These are phyloP conservation scores for Eucalyptus decipiens DNA, from an alignment of 345 rosid genomes.

Conservation along the genomic window DNA sequence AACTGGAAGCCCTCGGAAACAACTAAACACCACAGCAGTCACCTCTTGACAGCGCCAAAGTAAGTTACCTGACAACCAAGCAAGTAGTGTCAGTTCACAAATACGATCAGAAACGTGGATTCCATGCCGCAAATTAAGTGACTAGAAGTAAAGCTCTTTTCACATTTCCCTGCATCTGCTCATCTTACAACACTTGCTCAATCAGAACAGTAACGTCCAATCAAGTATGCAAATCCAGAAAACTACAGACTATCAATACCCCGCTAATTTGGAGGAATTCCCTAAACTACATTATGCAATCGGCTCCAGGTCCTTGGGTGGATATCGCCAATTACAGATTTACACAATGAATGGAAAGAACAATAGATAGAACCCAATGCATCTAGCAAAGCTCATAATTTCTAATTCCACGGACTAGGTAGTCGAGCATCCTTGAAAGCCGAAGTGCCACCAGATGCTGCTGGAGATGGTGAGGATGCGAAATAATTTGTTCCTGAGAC, in stretches of 20 bases:
- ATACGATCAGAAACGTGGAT: background rate
- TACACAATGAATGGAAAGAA: background rate
- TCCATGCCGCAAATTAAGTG: background rate
- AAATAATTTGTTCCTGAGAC: conserved; percentile 73
- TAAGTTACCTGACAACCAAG: background rate
- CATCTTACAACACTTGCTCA: background rate
- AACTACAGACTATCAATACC: background rate
- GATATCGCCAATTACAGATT: background rate
- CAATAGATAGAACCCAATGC: background rate
- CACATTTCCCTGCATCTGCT: background rate
- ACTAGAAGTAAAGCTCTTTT: background rate
- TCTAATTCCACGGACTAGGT: conserved; percentile 80
- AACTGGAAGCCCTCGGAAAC: background rate
- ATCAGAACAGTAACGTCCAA: background rate
- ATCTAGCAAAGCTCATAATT: background rate
- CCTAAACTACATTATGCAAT: background rate
- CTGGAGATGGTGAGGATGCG: conserved; percentile 89
- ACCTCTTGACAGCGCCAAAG: background rate
- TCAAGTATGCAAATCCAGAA: background rate
- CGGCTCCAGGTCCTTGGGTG: background rate
- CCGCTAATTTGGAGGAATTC: background rate
- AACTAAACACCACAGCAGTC: background rate
- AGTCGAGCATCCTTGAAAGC: conserved; percentile 63
- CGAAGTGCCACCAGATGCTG: conserved; percentile 87
- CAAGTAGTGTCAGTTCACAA: background rate